Evolutionary conservation across 306 rosid species (phyloP), one percentile per base, ranked within the genome.

Genomic region (Glycine latifolia): DNA sequence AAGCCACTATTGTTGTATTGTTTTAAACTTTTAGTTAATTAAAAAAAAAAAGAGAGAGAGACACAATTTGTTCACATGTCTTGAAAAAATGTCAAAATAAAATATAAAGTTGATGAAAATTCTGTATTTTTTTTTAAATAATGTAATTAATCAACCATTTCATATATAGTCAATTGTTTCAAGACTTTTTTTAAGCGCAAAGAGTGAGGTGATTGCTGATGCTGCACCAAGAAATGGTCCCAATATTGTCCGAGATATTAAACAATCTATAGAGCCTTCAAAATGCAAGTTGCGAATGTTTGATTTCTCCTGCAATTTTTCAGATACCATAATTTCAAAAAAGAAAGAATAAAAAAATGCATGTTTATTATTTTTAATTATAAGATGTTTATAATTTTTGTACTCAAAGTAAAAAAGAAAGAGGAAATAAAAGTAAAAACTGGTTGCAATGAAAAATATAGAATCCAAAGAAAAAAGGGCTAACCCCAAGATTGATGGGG

Each of bases 401-500:
- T 39, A 39, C 7, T 39, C 13, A 10, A 48, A 12, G 31, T 26
- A 13, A 20, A 16, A 16, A 47, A 20, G 8, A 31, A 26, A 26
- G 41, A 37, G 41, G 5, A 37, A 37, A 37, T 37, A 37, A 4
- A 3, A 37, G 4, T 37, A 37, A 37, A 37, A 37, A 37, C 1
- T 10, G 8, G 3, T 61, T 61, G 67, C 3, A 9, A 13, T 62
- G 31, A 20, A 20, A 2, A 62, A 31, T 4, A 31, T 15, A 62
- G 20, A 4, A 63, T 63, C 47, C 4, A 4, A 63, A 8, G 71
- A 4, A 7, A 61, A 39, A 17, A 39, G 65, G 26, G 60, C 16
- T 59, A 33, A 61, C 31, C 79, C 79, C 6, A 43, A 26, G 31
- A 26, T 26, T 26, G 31, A 26, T 26, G 31, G 73, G 87, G 60